These are phyloP conservation scores for Aspergillus uvarum DNA, from an alignment of 2,329 filamentous ascomycete genomes.

Conservation along the genomic window DNA sequence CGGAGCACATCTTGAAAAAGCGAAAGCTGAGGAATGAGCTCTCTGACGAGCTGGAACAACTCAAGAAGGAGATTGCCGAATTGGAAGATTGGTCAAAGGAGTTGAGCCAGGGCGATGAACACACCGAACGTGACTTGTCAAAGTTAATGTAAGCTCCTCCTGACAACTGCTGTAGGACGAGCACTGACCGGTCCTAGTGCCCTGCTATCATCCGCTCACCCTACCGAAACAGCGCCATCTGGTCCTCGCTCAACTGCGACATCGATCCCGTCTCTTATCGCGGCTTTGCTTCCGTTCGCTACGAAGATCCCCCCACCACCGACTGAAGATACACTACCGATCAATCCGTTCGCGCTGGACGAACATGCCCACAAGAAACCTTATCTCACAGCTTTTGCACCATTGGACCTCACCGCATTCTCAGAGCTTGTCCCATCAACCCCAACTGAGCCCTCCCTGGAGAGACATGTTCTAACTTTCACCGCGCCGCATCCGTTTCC, in stretches of 20 bases:
- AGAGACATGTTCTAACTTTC: constrained; percentile 38
- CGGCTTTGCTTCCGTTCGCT: constrained; percentile 43
- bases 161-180: background rate
- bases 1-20: constrained; percentile 44
- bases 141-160: constrained; percentile 34
- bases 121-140: constrained; percentile 32
- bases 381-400: constrained; percentile 70
- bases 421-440: constrained; percentile 27
- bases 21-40: constrained; percentile 55
- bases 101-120: constrained; percentile 42
- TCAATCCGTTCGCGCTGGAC: constrained; percentile 64
- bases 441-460: constrained; percentile 22
- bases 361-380: constrained; percentile 58
- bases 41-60: constrained; percentile 54
- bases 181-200: constrained; percentile 21
- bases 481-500: constrained; percentile 40
- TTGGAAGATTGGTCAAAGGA: constrained; percentile 60
- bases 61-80: constrained; percentile 60
- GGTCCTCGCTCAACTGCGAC: constrained; percentile 27
- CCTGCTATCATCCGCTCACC: background rate
- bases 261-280: constrained; percentile 39
- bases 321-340: constrained; percentile 48
- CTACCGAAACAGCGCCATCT: constrained; percentile 16
- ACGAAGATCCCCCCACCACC: constrained; percentile 25
- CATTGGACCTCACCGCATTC: constrained; percentile 55